Base-by-base conservation (phyloP, 2,329 filamentous ascomycete genomes). In the Alternaria ethzedia region DNA sequence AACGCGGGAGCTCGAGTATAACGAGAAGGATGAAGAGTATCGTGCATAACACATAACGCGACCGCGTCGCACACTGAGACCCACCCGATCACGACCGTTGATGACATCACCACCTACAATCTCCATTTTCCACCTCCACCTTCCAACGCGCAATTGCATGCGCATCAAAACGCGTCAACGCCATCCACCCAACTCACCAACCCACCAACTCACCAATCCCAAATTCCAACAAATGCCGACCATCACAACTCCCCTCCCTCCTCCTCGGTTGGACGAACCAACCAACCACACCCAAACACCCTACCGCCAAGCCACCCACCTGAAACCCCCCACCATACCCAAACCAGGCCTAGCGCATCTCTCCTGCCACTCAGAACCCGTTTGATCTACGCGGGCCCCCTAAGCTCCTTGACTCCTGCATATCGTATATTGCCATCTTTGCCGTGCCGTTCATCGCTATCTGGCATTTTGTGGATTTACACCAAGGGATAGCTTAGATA, bases 321-420 rank as follows among this genome's bases (percentile, higher is more conserved):
- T 64, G 62, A 64, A 64, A 64, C 49, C 49, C 26, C 47, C 47
- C 54, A 57, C 54, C 8, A 52, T 36, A 15, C 49, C 50, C 60
- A 56, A 50, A 50, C 41, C 59, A 21, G 15, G 26, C 15, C 12
- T 25, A 54, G 50, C 54, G 21, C 43, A 10, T 17, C 21, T 36
- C 17, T 32, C 20, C n/a, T 49, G 15, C 45, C 20, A 54, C 47
- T 20, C 55, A 49, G 25, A 47, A 51, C 26, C 43, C 55, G 63
- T 65, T 63, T 65, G 63, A 65, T 65, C 63, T 59, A 56, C 54
- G 52, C 41, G 25, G 52, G 20, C 56, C 51, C 32, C 32, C 32
- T 36, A 36, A 32, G 46, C 25, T 36, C 28, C 44, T 49, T 15
- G 50, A 49, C 57, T 59, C 54, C 54, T 57, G 56, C 45, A 52